Evolutionary conservation across 2,329 filamentous ascomycete genomes (phyloP).

Genomic region (Stromatinia cepivora): DNA sequence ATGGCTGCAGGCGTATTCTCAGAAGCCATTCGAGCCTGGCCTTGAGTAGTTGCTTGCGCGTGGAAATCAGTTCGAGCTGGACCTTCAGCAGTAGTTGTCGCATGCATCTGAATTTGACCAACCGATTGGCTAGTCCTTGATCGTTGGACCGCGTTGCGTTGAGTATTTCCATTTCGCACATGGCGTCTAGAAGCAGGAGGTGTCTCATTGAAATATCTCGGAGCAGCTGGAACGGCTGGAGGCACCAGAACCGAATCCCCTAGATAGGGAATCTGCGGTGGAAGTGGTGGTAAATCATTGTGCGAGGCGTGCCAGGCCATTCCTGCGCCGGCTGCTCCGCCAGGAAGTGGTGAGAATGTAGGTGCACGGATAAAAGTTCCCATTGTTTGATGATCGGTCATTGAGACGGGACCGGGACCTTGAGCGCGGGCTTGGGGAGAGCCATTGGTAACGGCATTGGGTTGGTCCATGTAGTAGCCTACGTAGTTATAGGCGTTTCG

Average conservation of each 20-base stretch:
- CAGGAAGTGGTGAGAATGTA: not conserved
- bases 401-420: not conserved
- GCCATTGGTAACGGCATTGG: not conserved
- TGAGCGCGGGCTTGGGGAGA: not conserved
- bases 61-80: not conserved
- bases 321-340: not conserved
- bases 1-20: not conserved
- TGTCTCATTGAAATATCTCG: not conserved
- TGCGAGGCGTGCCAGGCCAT: not conserved
- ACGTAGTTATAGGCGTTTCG: not conserved
- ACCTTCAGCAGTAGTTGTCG: not conserved
- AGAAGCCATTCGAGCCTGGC: not conserved
- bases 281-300: not conserved
- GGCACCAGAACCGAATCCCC: not conserved
- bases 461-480: not conserved
- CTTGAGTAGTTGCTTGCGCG: not conserved
- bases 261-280: slow-evolving; percentile 1
- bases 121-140: not conserved
- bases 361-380: not conserved
- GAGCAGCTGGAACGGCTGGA: not conserved
- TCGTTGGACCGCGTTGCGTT: not conserved
- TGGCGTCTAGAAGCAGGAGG: not conserved
- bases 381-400: not conserved
- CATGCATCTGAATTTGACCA: not conserved
- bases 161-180: not conserved